Percentiles rank a stretch among this genome's conserved stretches.
Conservation (phyloP, 345 rosid species). For the Viola odorata region DNA sequence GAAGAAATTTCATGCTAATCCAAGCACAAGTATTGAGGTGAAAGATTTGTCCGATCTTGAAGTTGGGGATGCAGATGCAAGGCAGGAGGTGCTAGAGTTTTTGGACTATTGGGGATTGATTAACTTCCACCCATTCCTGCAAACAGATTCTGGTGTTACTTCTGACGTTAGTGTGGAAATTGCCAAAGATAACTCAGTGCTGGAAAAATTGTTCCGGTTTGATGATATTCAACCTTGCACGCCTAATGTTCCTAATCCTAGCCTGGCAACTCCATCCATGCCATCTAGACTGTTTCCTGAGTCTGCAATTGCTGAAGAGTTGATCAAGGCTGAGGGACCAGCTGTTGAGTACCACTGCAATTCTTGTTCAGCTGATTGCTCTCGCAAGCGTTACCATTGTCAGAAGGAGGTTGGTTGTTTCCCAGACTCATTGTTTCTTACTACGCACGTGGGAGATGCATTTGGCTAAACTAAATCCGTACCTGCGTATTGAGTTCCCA, state of each 20-base stretch:
- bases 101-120: constrained; percentile 98
- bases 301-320: constrained; percentile 67
- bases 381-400: constrained; percentile 98
- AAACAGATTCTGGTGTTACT: constrained; percentile 35
- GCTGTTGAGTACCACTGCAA: constrained; percentile 96
- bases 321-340: constrained; percentile 72
- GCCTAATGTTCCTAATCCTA: constrained; percentile 42
- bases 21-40: constrained; percentile 48
- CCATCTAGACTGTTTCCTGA: constrained; percentile 70
- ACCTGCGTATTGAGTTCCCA: neutral
- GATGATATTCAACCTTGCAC: constrained; percentile 49
- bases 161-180: constrained; percentile 32
- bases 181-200: constrained; percentile 36
- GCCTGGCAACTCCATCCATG: constrained; percentile 39
- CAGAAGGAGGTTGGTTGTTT: constrained; percentile 74
- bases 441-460: neutral
- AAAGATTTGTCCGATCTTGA: constrained; percentile 78
- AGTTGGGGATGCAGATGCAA: constrained; percentile 68
- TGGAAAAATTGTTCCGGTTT: constrained; percentile 75
- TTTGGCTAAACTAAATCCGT: neutral
- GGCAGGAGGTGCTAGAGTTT: constrained; percentile 89
- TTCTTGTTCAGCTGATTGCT: constrained; percentile 97
- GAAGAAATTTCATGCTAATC: constrained; percentile 73
- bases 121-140: constrained; percentile 85
- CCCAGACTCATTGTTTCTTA: constrained; percentile 7